phyloP scores from a whole-genome alignment of 345 rosid genomes.

The Theobroma cacao region DNA sequence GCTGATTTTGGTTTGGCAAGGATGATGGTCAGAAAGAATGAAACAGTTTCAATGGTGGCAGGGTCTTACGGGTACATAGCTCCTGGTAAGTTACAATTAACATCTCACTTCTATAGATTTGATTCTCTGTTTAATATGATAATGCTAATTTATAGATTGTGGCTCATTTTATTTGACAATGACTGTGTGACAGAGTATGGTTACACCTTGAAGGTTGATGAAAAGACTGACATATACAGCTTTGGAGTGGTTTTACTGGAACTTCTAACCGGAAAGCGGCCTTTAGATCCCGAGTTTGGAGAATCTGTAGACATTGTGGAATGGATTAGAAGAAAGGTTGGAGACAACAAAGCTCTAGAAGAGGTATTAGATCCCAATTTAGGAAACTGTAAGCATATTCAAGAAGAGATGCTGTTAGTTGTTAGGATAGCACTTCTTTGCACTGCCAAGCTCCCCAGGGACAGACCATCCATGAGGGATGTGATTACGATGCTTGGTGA shows the following conservation, averaged over 20 bases:
- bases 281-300: slow-evolving; percentile 67
- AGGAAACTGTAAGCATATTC: slow-evolving; percentile 82
- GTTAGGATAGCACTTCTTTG: slow-evolving; percentile 82
- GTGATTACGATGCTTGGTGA: slow-evolving; percentile 89
- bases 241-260: slow-evolving; percentile 85
- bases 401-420: slow-evolving; percentile 92
- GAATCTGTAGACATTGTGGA: slow-evolving; percentile 66
- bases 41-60: slow-evolving; percentile 91
- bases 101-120: background rate
- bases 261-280: slow-evolving; percentile 68
- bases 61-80: slow-evolving; percentile 98
- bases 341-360: slow-evolving; percentile 62
- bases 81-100: slow-evolving; percentile 51
- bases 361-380: slow-evolving; percentile 61
- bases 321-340: slow-evolving; percentile 68
- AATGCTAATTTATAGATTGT: background rate
- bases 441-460: slow-evolving; percentile 83
- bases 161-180: background rate
- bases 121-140: background rate
- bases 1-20: slow-evolving; percentile 95
- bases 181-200: slow-evolving; percentile 64
- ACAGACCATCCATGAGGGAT: slow-evolving; percentile 90
- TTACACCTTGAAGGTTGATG: slow-evolving; percentile 88
- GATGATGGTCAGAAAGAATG: slow-evolving; percentile 81
- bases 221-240: slow-evolving; percentile 90